Conservation (phyloP, 768 basidiomycete species). For the Rickenella mellea region DNA sequence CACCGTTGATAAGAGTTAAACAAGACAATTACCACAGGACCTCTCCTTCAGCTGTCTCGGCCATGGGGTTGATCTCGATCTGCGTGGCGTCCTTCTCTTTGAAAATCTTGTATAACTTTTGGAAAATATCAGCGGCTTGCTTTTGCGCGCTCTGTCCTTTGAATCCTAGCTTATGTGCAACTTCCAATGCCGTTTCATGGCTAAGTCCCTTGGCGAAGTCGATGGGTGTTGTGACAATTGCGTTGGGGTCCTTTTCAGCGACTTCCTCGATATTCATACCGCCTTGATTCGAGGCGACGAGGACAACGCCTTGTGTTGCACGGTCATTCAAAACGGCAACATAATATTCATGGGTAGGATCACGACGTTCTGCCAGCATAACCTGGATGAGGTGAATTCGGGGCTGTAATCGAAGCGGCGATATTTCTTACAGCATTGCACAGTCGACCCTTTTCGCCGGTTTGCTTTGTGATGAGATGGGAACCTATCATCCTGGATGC, state of each 20-base stretch:
- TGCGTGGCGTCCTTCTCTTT: slow-evolving; percentile 99
- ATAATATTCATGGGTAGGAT: slow-evolving; percentile 95
- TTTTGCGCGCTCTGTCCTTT: slow-evolving; percentile 57
- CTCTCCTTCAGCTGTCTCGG: slow-evolving; percentile 80
- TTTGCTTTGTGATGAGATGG: slow-evolving; percentile 97
- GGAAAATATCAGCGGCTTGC: slow-evolving; percentile 89
- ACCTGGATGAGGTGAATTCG: slow-evolving; percentile 44
- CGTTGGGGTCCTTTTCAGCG: slow-evolving; percentile 86
- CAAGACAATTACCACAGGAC: slow-evolving; percentile 74
- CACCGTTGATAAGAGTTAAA: slow-evolving; percentile 1
- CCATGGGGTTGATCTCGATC: slow-evolving; percentile 98
- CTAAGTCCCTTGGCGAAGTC: slow-evolving; percentile 75
- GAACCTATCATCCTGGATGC: slow-evolving; percentile 91
- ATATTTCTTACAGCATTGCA: slow-evolving; percentile 93
- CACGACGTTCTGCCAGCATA: slow-evolving; percentile 94
- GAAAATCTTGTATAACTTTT: slow-evolving; percentile 92
- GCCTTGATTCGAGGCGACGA: slow-evolving; percentile 89
- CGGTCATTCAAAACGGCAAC: slow-evolving; percentile 96
- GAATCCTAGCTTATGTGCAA: slow-evolving; percentile 92
- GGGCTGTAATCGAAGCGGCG: not conserved
- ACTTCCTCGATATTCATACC: slow-evolving; percentile 99
- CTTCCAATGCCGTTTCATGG: slow-evolving; percentile 54
- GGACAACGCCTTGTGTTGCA: slow-evolving; percentile 75
- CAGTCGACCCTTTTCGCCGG: slow-evolving; percentile 81
- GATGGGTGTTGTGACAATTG: slow-evolving; percentile 94